phyloP scores from a whole-genome alignment of 371 early-diverging fungal genomes.

The Rhizopus sp. region DNA sequence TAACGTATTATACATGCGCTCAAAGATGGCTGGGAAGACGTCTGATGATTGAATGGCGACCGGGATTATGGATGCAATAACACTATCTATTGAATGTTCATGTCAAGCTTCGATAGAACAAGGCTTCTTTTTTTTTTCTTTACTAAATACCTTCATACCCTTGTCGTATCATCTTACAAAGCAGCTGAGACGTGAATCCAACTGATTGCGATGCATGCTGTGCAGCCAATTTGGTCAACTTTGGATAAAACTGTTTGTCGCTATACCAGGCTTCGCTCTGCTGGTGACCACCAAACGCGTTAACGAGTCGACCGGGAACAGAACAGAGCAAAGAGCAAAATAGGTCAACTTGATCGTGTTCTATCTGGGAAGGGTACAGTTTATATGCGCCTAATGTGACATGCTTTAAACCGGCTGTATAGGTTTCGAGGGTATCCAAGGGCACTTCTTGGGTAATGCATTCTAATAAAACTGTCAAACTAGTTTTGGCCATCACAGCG shows the following conservation, averaged over 20 bases:
- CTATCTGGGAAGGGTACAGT: not conserved
- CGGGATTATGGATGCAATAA: slow-evolving; percentile 26
- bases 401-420: slow-evolving; percentile 12
- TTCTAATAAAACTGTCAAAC: slow-evolving; percentile 28
- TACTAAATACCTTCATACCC: slow-evolving; percentile 26
- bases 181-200: slow-evolving; percentile 20
- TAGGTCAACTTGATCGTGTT: slow-evolving; percentile 7
- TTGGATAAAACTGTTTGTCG: slow-evolving; percentile 22
- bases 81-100: slow-evolving; percentile 10
- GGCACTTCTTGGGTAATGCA: slow-evolving; percentile 15
- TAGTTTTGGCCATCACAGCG: slow-evolving; percentile 12
- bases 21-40: slow-evolving; percentile 3
- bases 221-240: slow-evolving; percentile 10
- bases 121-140: not conserved
- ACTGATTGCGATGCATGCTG: slow-evolving; percentile 2
- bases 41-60: slow-evolving; percentile 2
- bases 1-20: slow-evolving; percentile 1
- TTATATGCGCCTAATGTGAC: not conserved
- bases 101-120: not conserved
- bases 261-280: slow-evolving; percentile 19
- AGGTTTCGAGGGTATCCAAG: slow-evolving; percentile 18
- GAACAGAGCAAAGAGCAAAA: slow-evolving; percentile 36
- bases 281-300: slow-evolving; percentile 27
- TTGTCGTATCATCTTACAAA: slow-evolving; percentile 34
- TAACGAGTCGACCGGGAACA: slow-evolving; percentile 31